Percentiles rank a stretch among this genome's conserved stretches.
phyloP scores from a whole-genome alignment of 176 grass and related monocot genomes.

The Poa annua region DNA sequence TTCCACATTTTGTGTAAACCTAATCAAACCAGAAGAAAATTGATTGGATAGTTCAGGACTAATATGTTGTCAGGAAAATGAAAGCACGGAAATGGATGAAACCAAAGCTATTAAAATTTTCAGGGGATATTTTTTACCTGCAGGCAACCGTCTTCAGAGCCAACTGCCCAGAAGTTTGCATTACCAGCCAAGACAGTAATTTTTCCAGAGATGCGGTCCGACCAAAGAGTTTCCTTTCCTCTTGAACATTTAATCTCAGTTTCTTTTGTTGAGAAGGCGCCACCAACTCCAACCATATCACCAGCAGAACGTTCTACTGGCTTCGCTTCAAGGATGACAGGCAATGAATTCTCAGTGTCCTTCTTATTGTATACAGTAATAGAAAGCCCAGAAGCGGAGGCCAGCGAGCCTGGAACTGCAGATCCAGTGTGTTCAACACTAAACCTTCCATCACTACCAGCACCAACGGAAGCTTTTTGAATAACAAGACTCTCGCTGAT shows the following conservation, averaged over 20 bases:
- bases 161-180: constrained; percentile 92
- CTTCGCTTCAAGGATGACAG: constrained; percentile 77
- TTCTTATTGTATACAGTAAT: constrained; percentile 67
- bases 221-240: constrained; percentile 81
- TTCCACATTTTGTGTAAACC: constrained; percentile 91
- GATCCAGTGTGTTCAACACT: constrained; percentile 67
- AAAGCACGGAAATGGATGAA: not conserved
- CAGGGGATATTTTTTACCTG: constrained; percentile 58
- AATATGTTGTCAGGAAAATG: constrained; percentile 25
- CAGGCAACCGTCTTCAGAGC: constrained; percentile 88
- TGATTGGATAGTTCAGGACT: not conserved
- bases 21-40: constrained; percentile 44
- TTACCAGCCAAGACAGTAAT: constrained; percentile 96
- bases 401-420: constrained; percentile 45
- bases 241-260: constrained; percentile 71
- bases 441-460: constrained; percentile 54
- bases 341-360: constrained; percentile 53
- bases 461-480: constrained; percentile 61
- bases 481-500: constrained; percentile 85
- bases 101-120: constrained; percentile 6
- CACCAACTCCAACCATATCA: constrained; percentile 65
- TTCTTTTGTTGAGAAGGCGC: constrained; percentile 74
- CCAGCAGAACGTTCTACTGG: constrained; percentile 68
- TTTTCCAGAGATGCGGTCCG: constrained; percentile 83
- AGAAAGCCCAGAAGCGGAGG: constrained; percentile 49